Evolutionary conservation across 1,284 basidiomycete species (phyloP).

Genomic region (Ustilago crameri): DNA sequence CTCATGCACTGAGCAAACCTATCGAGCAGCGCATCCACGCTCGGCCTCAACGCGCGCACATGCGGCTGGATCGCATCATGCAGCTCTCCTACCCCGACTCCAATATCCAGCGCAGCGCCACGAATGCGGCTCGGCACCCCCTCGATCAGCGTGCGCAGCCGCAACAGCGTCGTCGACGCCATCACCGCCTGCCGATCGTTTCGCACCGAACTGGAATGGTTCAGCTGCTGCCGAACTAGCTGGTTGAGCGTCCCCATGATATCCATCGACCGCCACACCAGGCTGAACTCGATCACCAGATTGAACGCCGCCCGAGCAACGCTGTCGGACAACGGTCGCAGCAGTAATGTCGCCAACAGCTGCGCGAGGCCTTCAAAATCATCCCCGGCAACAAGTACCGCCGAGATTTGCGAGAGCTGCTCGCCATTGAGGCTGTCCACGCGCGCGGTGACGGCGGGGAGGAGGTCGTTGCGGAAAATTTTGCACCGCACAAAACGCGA

Average conservation of each 20-base stretch:
- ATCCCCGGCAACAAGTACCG: conserved; percentile 28
- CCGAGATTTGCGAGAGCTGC: conserved; percentile 31
- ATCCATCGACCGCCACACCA: conserved; percentile 45
- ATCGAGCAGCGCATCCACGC: conserved; percentile 32
- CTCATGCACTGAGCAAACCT: conserved; percentile 16
- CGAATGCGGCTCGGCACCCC: conserved; percentile 22
- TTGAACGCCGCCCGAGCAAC: conserved; percentile 40
- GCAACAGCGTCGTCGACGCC: conserved; percentile 42
- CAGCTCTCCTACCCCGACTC: too few relatives aligned
- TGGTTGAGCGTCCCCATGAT: conserved; percentile 47
- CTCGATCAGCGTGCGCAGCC: conserved; percentile 44
- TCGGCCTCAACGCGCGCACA: conserved; percentile 23
- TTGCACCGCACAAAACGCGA: conserved; percentile 55
- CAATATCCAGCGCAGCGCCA: conserved; percentile 6
- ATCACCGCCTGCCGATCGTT: conserved; percentile 46
- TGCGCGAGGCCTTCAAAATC: conserved; percentile 45
- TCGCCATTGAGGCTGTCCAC: conserved; percentile 30
- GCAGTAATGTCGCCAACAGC: conserved; percentile 29
- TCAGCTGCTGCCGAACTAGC: conserved; percentile 49
- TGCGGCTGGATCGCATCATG: conserved; percentile 26
- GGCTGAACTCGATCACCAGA: conserved; percentile 39
- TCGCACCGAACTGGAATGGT: conserved; percentile 42
- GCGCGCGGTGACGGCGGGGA: conserved; percentile 35
- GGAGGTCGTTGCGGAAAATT: conserved; percentile 33
- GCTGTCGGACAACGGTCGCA: conserved; percentile 34